phyloP scores from a whole-genome alignment of 176 grass and related monocot species.

The Secale cereale region DNA sequence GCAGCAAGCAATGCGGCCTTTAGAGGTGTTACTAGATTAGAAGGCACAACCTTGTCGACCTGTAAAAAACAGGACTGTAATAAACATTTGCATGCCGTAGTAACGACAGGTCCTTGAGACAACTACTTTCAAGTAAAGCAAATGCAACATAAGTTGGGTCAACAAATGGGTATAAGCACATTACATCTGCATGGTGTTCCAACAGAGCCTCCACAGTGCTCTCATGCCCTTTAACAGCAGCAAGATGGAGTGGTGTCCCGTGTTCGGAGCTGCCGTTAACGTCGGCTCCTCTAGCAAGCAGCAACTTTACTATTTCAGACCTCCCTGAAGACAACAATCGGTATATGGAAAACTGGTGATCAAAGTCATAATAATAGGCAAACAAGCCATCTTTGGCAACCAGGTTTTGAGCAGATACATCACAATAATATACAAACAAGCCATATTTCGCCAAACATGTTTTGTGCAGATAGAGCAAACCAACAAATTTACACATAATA shows the following conservation, averaged over 20 bases:
- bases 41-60: background rate
- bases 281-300: constrained; percentile 29
- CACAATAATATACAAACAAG: background rate
- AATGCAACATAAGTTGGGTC: background rate
- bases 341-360: background rate
- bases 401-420: background rate
- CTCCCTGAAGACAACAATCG: constrained; percentile 10
- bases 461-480: background rate
- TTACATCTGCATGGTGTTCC: constrained; percentile 6
- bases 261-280: background rate
- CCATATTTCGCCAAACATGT: background rate
- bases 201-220: background rate
- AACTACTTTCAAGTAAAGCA: background rate
- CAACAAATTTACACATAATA: background rate
- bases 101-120: background rate
- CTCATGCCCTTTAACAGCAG: background rate
- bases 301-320: constrained; percentile 24
- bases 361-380: background rate
- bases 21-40: background rate
- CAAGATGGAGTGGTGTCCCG: constrained; percentile 17
- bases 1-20: background rate
- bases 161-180: background rate
- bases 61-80: background rate
- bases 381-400: background rate
- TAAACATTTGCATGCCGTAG: background rate